Percentiles rank a stretch among this genome's conserved stretches.
These are phyloP conservation scores for Hericium rajendrae DNA, from an alignment of 768 basidiomycete genomes.

Conservation along the genomic window DNA sequence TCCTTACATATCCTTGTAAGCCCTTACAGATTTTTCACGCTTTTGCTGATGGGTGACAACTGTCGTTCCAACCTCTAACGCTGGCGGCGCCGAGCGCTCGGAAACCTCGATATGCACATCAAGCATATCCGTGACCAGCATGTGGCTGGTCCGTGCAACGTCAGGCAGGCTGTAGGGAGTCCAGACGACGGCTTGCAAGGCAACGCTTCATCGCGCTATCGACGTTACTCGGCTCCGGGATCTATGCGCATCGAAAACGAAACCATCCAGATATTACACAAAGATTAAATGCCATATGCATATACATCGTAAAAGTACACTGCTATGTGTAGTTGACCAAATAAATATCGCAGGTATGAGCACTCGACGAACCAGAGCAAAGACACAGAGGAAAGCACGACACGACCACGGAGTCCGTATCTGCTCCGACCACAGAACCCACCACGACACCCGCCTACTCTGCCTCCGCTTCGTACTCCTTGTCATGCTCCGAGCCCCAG, in stretches of 20 bases:
- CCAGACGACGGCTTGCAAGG: no score
- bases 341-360: not conserved
- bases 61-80: no score
- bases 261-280: not conserved
- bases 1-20: no score
- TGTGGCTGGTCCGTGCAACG: no score
- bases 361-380: not conserved
- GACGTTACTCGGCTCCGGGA: no score
- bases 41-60: no score
- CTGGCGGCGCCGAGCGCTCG: no score
- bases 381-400: not conserved
- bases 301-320: not conserved
- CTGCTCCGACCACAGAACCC: not conserved
- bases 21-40: no score
- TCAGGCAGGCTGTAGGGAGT: no score
- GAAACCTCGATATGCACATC: no score
- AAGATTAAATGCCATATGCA: not conserved
- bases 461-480: conserved; percentile 19
- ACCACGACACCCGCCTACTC: conserved; percentile 9
- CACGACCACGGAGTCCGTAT: not conserved
- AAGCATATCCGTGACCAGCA: no score
- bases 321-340: not conserved
- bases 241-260: not conserved
- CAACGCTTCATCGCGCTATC: no score
- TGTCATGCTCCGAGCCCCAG: conserved; percentile 9